These are phyloP conservation scores for Dactylellina drechsleri DNA, from an alignment of 2,329 filamentous ascomycete species.

Conservation along the genomic window DNA sequence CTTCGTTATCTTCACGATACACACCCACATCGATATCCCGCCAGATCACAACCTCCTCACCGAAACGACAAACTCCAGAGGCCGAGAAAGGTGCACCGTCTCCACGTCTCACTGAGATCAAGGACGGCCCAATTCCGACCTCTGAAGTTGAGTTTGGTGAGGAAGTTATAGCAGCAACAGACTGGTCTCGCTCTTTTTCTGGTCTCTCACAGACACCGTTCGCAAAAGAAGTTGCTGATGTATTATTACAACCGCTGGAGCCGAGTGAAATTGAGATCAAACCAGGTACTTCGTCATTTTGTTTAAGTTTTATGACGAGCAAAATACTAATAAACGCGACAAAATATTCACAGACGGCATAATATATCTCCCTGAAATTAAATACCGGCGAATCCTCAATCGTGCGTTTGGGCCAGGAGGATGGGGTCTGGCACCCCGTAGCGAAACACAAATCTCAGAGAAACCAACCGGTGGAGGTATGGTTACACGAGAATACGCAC, in stretches of 20 bases:
- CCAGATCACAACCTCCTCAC: slow-evolving; percentile 28
- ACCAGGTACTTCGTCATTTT: slow-evolving; percentile 65
- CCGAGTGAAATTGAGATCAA: slow-evolving; percentile 91
- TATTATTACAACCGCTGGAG: slow-evolving; percentile 75
- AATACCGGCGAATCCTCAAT: slow-evolving; percentile 92
- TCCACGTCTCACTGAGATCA: slow-evolving; percentile 27
- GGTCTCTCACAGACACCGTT: slow-evolving; percentile 79
- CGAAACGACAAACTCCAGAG: slow-evolving; percentile 35
- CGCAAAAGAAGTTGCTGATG: slow-evolving; percentile 72
- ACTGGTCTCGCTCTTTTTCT: slow-evolving; percentile 87
- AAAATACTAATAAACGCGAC: slow-evolving; percentile 11
- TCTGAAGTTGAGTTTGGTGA: slow-evolving; percentile 35
- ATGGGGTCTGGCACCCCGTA: slow-evolving; percentile 90
- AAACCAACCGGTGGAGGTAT: slow-evolving; percentile 69
- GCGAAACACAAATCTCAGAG: slow-evolving; percentile 84
- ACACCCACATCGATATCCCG: slow-evolving; percentile 13
- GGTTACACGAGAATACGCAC: slow-evolving; percentile 89
- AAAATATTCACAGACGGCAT: slow-evolving; percentile 74
- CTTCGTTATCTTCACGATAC: slow-evolving; percentile 25
- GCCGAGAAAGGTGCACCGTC: not conserved
- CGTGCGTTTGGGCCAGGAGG: slow-evolving; percentile 91
- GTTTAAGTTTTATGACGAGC: not conserved
- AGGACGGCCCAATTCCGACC: slow-evolving; percentile 35
- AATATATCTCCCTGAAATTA: slow-evolving; percentile 96
- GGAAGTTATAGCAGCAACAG: slow-evolving; percentile 63